Percentiles rank a stretch among this genome's conserved stretches.
Evolutionary conservation across 1,139 yeast genomes (phyloP).

Genomic region (Scheffersomyces parashehatae): DNA sequence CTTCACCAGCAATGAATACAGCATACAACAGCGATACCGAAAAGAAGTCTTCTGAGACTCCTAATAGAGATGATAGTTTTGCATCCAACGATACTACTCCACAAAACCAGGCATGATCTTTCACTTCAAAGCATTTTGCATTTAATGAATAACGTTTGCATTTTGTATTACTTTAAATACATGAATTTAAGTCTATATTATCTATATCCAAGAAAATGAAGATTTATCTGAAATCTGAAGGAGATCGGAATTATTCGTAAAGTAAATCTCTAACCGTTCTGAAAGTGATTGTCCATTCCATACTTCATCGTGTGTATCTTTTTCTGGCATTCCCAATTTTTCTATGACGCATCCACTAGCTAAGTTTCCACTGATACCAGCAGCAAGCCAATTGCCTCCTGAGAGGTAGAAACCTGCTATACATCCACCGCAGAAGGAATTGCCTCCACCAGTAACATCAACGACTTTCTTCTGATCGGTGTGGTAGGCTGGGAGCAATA

Average conservation of each 20-base stretch:
- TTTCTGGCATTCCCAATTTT: conserved; percentile 68
- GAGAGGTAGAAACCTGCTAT: conserved; percentile 58
- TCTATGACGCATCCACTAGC: conserved; percentile 83
- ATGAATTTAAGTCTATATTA: no score
- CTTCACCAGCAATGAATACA: neutral
- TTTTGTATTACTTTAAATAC: no score
- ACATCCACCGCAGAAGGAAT: conserved; percentile 82
- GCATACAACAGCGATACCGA: neutral
- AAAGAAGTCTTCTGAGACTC: neutral
- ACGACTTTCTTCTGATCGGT: conserved; percentile 49
- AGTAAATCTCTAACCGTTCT: conserved; percentile 32
- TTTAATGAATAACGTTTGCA: no score
- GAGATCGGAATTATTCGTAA: conserved; percentile 4
- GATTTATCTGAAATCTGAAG: conserved; percentile 1
- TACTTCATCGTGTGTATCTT: conserved; percentile 18
- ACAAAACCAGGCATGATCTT: neutral
- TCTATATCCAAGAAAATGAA: no score
- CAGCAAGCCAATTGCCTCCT: conserved; percentile 50
- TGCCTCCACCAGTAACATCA: conserved; percentile 96
- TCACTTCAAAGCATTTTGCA: no score
- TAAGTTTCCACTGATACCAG: conserved; percentile 69
- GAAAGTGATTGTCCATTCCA: conserved; percentile 58
- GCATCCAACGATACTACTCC: neutral
- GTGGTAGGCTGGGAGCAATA: conserved; percentile 77
- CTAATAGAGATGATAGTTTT: neutral